A percentile compares a stretch with the other conserved stretches of the same genome.
phyloP scores from a whole-genome alignment of 805 yeast species.

The Cyberlindnera mrakii region DNA sequence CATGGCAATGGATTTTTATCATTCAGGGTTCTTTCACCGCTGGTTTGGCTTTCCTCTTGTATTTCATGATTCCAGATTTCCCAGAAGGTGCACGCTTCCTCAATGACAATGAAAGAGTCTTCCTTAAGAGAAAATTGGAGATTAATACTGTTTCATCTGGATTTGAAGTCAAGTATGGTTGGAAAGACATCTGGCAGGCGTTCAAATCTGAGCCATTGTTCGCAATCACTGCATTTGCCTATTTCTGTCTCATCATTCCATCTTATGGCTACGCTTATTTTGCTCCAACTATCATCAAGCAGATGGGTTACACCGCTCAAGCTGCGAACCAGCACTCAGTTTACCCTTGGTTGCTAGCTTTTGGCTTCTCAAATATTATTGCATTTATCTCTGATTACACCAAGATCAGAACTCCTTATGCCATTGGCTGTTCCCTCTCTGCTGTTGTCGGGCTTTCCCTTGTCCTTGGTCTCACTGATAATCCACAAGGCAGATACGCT shows the following conservation, averaged over 20 bases:
- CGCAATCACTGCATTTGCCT: slow-evolving; percentile 28
- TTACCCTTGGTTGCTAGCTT: slow-evolving; percentile 79
- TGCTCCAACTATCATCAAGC: slow-evolving; percentile 33
- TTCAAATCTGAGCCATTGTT: slow-evolving; percentile 51
- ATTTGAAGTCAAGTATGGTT: slow-evolving; percentile 27
- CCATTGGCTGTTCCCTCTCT: slow-evolving; percentile 27
- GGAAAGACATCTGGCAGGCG: slow-evolving; percentile 31
- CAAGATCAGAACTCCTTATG: slow-evolving; percentile 39
- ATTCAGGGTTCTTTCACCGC: slow-evolving; percentile 43
- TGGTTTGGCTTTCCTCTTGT: slow-evolving; percentile 32
- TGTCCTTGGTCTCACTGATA: slow-evolving; percentile 29
- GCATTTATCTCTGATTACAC: slow-evolving; percentile 58
- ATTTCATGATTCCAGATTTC: slow-evolving; percentile 37
- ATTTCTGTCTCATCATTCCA: slow-evolving; percentile 34
- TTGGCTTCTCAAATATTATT: slow-evolving; percentile 55
- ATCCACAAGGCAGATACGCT: slow-evolving; percentile 35
- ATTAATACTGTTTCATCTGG: slow-evolving; percentile 33
- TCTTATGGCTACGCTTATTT: slow-evolving; percentile 41
- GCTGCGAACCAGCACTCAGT: slow-evolving; percentile 76
- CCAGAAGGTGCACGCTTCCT: slow-evolving; percentile 36
- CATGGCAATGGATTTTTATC: slow-evolving; percentile 48
- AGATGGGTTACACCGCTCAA: slow-evolving; percentile 51
- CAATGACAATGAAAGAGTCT: slow-evolving; percentile 32
- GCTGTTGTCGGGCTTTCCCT: slow-evolving; percentile 29
- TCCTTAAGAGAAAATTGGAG: slow-evolving; percentile 31